Conservation (phyloP, 1,284 basidiomycete species). For the Chalciporus sp. region DNA sequence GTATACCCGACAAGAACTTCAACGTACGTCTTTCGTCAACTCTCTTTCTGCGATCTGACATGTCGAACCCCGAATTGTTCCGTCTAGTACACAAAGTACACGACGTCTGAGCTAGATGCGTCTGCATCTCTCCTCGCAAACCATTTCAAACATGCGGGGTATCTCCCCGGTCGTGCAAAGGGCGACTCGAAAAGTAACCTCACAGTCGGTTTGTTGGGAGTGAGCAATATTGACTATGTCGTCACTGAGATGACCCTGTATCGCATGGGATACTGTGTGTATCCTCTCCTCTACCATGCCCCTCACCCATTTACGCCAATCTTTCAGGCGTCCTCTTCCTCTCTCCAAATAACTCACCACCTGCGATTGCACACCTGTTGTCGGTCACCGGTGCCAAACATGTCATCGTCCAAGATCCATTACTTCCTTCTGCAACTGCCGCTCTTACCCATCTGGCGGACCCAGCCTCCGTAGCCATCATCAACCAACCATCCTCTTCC, state of each 20-base stretch:
- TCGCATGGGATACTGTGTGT: constrained; percentile 36
- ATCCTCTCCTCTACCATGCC: background rate
- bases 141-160: constrained; percentile 22
- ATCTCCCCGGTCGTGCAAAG: constrained; percentile 24
- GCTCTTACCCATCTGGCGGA: constrained; percentile 22
- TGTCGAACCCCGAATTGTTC: background rate
- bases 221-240: constrained; percentile 33
- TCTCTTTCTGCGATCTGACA: background rate
- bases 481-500: constrained; percentile 24
- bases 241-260: constrained; percentile 30
- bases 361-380: constrained; percentile 58
- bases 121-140: constrained; percentile 34
- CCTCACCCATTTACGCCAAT: background rate
- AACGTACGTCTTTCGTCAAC: constrained; percentile 7
- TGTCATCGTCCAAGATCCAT: constrained; percentile 36
- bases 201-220: constrained; percentile 29
- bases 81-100: constrained; percentile 27
- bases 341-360: constrained; percentile 58
- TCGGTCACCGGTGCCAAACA: constrained; percentile 48
- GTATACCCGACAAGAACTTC: constrained; percentile 23
- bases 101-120: constrained; percentile 24
- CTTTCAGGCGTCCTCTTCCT: constrained; percentile 41
- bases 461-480: constrained; percentile 23
- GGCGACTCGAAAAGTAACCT: constrained; percentile 28
- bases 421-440: constrained; percentile 14